Base-by-base conservation (phyloP, 2,329 filamentous ascomycete genomes). In the Elsinoe perseae region DNA sequence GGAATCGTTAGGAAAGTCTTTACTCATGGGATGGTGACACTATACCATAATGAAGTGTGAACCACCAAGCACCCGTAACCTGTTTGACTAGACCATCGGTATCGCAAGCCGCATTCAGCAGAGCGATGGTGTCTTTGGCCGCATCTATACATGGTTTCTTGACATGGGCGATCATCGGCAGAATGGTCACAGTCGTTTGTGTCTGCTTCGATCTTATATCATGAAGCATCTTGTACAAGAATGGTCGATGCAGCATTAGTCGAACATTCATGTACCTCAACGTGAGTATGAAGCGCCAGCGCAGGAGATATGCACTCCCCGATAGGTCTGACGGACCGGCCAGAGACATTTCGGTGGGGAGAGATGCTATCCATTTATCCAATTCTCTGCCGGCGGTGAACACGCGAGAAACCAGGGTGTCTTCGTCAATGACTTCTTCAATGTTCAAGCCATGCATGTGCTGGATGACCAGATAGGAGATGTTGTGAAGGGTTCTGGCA, bases 251-350 rank as follows among this genome's bases (percentile, higher is more conserved):
- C 1, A 74, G 56, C 2, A 77, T 65, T 4, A 75, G 66, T 2
- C 69, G 68, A 2, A 73, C 60, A 57, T 76, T 74, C 16, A 69
- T 66, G 57, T 72, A 73, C n/a, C 74, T 68, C 14, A 76, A 57
- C 0, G 70, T 70, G 0, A 77, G 64, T 2, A 80, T 72, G 6
- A 77, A 36, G 65, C 2, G 69, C 67, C 36, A 77, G 71, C 63
- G 68, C 60, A 61, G 70, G 58, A 57, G 58, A 23, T 27, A 50
- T 23, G 27, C 60, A 43, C 54, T 60, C 28, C 18, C 50, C 34
- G 16, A 34, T 12, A 52, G 36, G 1, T 58, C 55, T 40, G 43
- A 30, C 12, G 36, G 20, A 34, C n/a, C n/a, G 56, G 52, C 46
- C 59, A 56, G 50, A 71, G 54, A 46, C 66, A 62, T 18, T 4